These are phyloP conservation scores for Cardamine chenopodiifolia DNA, from an alignment of 345 rosid genomes.

Conservation along the genomic window DNA sequence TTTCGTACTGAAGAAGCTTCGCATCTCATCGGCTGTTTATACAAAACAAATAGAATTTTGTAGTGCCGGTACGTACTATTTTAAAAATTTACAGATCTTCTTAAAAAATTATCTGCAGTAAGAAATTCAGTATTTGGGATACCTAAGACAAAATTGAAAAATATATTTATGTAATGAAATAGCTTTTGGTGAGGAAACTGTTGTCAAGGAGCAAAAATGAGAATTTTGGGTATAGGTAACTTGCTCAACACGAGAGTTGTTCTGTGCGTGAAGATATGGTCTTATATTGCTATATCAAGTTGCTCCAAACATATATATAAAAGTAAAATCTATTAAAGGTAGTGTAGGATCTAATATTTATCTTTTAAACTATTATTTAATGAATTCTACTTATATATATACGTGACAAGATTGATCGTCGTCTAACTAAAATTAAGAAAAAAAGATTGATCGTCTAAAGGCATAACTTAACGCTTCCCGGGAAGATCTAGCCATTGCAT, in stretches of 20 bases:
- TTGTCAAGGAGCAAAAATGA: constrained; percentile 20
- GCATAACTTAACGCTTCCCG: background rate
- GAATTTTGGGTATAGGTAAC: constrained; percentile 28
- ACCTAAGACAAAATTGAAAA: background rate
- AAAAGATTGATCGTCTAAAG: background rate
- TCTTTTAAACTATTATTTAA: background rate
- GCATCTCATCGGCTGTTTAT: constrained; percentile 12
- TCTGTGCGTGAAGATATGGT: constrained; percentile 41
- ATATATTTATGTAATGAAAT: background rate
- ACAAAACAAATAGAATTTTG: background rate
- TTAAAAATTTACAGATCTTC: background rate
- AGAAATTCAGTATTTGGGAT: background rate
- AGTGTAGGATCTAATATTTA: constrained; percentile 2
- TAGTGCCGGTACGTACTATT: no score
- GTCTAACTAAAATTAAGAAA: background rate
- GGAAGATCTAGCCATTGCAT: constrained; percentile 9
- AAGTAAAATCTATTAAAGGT: constrained; percentile 8
- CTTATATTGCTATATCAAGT: constrained; percentile 25
- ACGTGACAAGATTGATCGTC: constrained; percentile 10
- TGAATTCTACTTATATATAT: background rate
- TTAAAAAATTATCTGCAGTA: background rate
- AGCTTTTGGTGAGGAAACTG: constrained; percentile 34
- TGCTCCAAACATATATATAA: constrained; percentile 30
- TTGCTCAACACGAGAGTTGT: constrained; percentile 43
- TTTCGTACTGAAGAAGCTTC: constrained; percentile 24